These are phyloP conservation scores for Trifolium fragiferum DNA, from an alignment of 306 rosid genomes.

Conservation along the genomic window DNA sequence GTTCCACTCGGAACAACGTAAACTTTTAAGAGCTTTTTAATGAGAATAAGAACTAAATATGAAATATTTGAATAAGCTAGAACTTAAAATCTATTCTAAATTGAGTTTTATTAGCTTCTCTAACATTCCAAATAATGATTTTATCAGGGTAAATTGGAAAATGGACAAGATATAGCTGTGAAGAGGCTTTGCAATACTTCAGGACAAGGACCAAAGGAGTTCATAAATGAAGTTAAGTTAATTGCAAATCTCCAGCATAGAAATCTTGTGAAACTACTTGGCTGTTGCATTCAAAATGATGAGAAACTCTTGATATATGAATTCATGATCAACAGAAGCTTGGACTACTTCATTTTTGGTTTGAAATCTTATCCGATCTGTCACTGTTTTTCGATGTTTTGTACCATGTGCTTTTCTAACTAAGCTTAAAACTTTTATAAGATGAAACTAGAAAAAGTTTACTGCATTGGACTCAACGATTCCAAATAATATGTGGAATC, in stretches of 20 bases:
- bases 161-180: conserved; percentile 63
- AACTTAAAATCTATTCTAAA: background rate
- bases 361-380: conserved; percentile 1
- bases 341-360: conserved; percentile 76
- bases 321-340: conserved; percentile 66
- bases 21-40: background rate
- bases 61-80: background rate
- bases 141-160: conserved; percentile 57
- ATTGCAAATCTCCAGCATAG: conserved; percentile 78
- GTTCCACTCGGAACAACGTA: background rate
- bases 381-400: conserved; percentile 17
- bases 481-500: conserved; percentile 57
- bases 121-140: conserved; percentile 18
- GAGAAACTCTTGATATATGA: conserved; percentile 67
- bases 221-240: conserved; percentile 61
- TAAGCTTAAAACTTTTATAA: conserved; percentile 8
- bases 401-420: conserved; percentile 21
- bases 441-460: conserved; percentile 36
- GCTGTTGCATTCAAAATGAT: conserved; percentile 58
- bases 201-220: conserved; percentile 66
- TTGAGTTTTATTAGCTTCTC: background rate
- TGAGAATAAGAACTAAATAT: background rate
- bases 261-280: conserved; percentile 70
- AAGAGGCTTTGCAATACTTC: conserved; percentile 60
- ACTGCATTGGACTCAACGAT: conserved; percentile 51